Evolutionary conservation across 73 alveolate genomes (phyloP).

Genomic region (Symbiodinium pilosum): DNA sequence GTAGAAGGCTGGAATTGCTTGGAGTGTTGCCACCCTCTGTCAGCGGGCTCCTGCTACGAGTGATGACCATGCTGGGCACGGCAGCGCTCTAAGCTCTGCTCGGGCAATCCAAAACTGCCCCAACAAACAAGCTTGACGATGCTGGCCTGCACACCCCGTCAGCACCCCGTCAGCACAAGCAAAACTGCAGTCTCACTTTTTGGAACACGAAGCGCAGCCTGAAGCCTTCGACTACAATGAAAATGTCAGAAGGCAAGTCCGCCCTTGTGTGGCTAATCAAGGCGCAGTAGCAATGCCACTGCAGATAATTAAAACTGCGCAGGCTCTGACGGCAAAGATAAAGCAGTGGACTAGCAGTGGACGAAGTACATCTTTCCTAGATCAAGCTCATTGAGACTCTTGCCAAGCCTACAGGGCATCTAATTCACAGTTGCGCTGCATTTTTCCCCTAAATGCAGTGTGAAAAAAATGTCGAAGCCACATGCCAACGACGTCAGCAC

Average conservation of each 20-base stretch:
- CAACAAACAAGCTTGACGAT: no score
- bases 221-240: no score
- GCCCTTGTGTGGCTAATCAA: no score
- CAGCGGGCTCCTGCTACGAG: not conserved
- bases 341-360: not conserved
- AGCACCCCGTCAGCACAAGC: no score
- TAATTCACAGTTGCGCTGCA: not conserved
- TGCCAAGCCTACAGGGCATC: not conserved
- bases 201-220: no score
- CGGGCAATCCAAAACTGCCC: not conserved
- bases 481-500: not conserved
- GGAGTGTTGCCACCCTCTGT: not conserved
- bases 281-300: not conserved
- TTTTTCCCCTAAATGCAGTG: not conserved
- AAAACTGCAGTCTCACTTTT: no score
- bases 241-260: no score
- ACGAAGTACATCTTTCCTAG: not conserved
- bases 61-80: not conserved
- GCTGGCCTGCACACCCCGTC: no score
- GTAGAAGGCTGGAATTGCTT: not conserved
- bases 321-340: not conserved
- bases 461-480: not conserved
- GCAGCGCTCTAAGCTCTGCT: not conserved
- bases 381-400: not conserved
- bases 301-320: constrained; percentile 1